Base-by-base conservation (phyloP, 441 rosid species). In the Erysimum cheiri region DNA sequence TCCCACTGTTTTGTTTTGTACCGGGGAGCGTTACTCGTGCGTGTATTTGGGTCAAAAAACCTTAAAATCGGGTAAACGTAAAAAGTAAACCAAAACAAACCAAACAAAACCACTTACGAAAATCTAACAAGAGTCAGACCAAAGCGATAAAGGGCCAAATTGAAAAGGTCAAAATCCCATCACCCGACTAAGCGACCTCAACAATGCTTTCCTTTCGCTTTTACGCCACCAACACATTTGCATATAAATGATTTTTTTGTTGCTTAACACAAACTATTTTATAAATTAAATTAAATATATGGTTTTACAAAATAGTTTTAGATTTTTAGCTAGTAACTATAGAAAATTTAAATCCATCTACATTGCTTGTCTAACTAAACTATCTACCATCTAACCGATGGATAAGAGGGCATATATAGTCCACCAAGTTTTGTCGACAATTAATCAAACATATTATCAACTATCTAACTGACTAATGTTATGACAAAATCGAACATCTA, bases 91-190 rank as follows among this genome's bases (percentile, higher is more conserved):
- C 14, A 26, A 46, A 22, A 19, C 33, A 48, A 55, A 55, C 22
- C 29, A 39, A 64, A 72, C 48, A 37, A 46, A 29, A 60, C 60
- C 50, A 26, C 15, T 11, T 22, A 31, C 2, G 7, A 56, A 64
- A 28, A 57, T 48, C 44, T 48, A 64, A 46, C 3, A n/a, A 49
- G 66, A 47, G 67, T 59, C 61, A 5, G 22, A 67, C 68, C 78
- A 61, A 62, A 68, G 5, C 59, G 67, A 54, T 26, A 46, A 69
- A 61, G 7, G 24, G n/a, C 8, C 1, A 44, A 55, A 37, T 0
- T 40, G 54, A 44, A 75, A 75, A 75, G 64, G 74, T 69, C 74
- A 63, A 75, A 62, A 56, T 31, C 78, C 11, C 60, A 60, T 53
- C 64, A 73, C 48, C 62, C 37, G 1, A 53, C 53, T 44, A 74